Evolutionary conservation across 306 rosid species (phyloP).

Genomic region (Lathyrus sativus): DNA sequence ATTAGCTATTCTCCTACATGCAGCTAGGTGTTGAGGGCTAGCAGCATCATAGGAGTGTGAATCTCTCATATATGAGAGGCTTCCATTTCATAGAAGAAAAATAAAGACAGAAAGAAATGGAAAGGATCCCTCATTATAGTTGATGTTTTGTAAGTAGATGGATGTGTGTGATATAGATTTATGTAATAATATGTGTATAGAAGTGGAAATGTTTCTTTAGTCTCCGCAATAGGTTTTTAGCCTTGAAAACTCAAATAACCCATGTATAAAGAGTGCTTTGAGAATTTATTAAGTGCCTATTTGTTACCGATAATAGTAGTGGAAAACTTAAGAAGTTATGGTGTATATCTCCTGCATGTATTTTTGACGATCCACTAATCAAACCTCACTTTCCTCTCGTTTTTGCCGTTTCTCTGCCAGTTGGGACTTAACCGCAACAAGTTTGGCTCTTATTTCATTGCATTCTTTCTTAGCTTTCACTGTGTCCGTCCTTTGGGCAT

Average conservation of each 20-base stretch:
- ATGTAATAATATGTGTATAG: not conserved
- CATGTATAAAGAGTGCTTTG: too few relatives aligned
- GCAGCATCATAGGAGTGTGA: not conserved
- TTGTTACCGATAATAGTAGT: too few relatives aligned
- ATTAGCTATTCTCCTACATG: slow-evolving; percentile 9
- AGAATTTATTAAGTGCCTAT: too few relatives aligned
- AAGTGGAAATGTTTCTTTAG: not conserved
- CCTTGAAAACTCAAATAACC: too few relatives aligned
- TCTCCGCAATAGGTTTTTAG: not conserved
- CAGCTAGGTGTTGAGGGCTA: not conserved
- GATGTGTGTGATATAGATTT: not conserved
- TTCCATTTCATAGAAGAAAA: not conserved
- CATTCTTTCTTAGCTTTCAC: slow-evolving; percentile 40
- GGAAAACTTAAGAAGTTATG: too few relatives aligned
- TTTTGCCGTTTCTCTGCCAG: slow-evolving; percentile 39
- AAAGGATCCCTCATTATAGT: not conserved
- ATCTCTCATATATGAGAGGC: not conserved
- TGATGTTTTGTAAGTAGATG: slow-evolving; percentile 2
- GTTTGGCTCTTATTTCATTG: slow-evolving; percentile 39
- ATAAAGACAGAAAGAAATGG: not conserved
- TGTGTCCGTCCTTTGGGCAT: slow-evolving; percentile 41
- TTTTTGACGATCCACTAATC: slow-evolving; percentile 38
- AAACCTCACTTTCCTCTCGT: slow-evolving; percentile 37
- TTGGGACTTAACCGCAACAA: slow-evolving; percentile 42
- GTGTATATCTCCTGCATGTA: slow-evolving; percentile 32